Evolutionary conservation across 139 green algal species (phyloP), one percentile per base, ranked within the genome.

Genomic region (Chlamydomonas asymmetrica): DNA sequence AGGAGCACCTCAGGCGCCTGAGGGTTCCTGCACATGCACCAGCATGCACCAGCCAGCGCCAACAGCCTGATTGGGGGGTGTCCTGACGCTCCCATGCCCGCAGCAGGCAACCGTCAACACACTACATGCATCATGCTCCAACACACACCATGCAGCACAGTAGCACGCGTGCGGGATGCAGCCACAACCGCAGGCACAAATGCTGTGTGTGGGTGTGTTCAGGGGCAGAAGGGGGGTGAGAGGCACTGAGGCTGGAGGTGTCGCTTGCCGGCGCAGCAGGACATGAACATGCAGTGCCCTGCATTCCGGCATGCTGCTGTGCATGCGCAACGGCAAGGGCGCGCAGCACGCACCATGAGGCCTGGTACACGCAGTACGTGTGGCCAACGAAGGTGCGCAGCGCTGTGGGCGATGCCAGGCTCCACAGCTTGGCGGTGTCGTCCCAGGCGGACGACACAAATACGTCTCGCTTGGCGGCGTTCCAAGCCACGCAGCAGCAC

Each of bases 281-380:
- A 20, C 48, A 20, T 56, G 48, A 56, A 20, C 20, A 56, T 16
- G 48, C 48, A 56, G 20, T 56, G 20, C 48, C 16, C 48, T 27
- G 16, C 48, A 56, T 16, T 20, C 16, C 20, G 48, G 13, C 48
- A 18, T 13, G 48, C 48, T 27, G 48, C 48, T 13, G 48, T 56
- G 52, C 52, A 23, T 61, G 52, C 52, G 52, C 52, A 61, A 23
- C 8, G 63, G n/a, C n/a, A n/a, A 27, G 57, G 9, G 27, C 9
- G 23, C 13, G 34, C 29, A 74, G 52, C 41, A 49, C 88, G 29
- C 68, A 95, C 94, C 96, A 98, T 25, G 85, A 83, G 25, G 88
- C 93, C 27, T 92, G 86, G 78, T 99, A 99, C n/a, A 99, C 93
- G 79, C 94, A 99, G 83, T 99, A 99, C 0, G 90, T 92, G 87